These are phyloP conservation scores for Candida sithepensis DNA, from an alignment of 805 yeast species.

Conservation along the genomic window DNA sequence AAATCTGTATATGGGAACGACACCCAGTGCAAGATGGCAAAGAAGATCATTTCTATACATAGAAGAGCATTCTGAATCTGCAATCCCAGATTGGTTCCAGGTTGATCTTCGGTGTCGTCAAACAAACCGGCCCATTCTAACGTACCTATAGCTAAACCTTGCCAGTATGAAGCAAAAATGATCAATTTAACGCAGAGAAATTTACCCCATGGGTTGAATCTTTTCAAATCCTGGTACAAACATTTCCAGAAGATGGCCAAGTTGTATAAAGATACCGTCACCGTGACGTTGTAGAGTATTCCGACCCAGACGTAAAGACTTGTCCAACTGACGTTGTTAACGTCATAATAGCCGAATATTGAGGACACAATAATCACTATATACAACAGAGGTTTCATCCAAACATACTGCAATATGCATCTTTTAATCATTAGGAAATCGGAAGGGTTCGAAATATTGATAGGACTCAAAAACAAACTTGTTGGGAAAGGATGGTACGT, in stretches of 20 bases:
- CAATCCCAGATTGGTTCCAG: conserved; percentile 30
- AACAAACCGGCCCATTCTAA: conserved; percentile 46
- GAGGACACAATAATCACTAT: conserved; percentile 47
- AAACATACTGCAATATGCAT: conserved; percentile 88
- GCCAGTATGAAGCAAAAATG: conserved; percentile 99
- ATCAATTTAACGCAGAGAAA: conserved; percentile 90
- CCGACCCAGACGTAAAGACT: conserved; percentile 64
- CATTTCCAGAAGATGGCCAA: conserved; percentile 92
- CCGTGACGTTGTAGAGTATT: conserved; percentile 71
- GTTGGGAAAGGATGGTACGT: conserved; percentile 59
- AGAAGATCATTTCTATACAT: conserved; percentile 79
- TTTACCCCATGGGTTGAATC: conserved; percentile 87
- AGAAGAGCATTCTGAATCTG: conserved; percentile 78
- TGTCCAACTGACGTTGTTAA: conserved; percentile 42
- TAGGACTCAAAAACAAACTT: conserved; percentile 44
- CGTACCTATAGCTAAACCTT: conserved; percentile 60
- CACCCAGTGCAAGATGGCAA: conserved; percentile 83
- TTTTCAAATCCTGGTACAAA: conserved; percentile 68
- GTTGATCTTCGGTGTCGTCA: conserved; percentile 25
- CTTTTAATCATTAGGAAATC: conserved; percentile 75
- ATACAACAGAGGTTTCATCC: conserved; percentile 87
- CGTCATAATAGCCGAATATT: conserved; percentile 45
- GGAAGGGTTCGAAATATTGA: conserved; percentile 85
- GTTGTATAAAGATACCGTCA: conserved; percentile 76
- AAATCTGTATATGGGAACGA: conserved; percentile 82